phyloP scores from a whole-genome alignment of 805 yeast species.

The Teunomyces funiuensis region DNA sequence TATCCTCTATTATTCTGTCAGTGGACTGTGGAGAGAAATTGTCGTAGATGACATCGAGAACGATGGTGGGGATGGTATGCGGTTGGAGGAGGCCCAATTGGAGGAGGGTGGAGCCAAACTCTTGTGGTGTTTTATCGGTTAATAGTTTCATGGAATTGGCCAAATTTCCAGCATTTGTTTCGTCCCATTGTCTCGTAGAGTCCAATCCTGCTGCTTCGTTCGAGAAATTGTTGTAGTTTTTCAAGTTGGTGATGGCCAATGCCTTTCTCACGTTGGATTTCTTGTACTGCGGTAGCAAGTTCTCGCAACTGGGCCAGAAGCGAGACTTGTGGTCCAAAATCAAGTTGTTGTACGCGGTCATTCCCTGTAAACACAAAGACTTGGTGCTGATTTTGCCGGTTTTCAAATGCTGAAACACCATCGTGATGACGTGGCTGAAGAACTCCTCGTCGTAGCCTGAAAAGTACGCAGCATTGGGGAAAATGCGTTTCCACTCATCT shows the following conservation, averaged over 20 bases:
- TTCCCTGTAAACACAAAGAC: constrained; percentile 65
- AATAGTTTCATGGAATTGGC: constrained; percentile 66
- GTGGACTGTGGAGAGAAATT: constrained; percentile 36
- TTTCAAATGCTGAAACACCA: constrained; percentile 50
- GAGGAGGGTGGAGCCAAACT: constrained; percentile 58
- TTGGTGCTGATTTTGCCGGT: constrained; percentile 52
- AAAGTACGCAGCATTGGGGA: constrained; percentile 23
- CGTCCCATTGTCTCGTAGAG: constrained; percentile 51
- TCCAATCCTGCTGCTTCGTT: constrained; percentile 26
- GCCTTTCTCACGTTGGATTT: constrained; percentile 66
- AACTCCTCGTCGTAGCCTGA: constrained; percentile 46
- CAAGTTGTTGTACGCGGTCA: constrained; percentile 55
- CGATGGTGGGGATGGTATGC: constrained; percentile 48
- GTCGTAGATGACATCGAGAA: constrained; percentile 73
- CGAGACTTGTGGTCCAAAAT: constrained; percentile 60
- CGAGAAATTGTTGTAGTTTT: constrained; percentile 62
- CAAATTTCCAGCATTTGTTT: constrained; percentile 77
- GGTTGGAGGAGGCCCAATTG: constrained; percentile 58
- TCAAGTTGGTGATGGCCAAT: constrained; percentile 70
- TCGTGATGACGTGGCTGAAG: constrained; percentile 46
- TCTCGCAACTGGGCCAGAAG: constrained; percentile 77
- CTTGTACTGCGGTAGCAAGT: constrained; percentile 50
- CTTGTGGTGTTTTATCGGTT: constrained; percentile 50
- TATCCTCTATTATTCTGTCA: constrained; percentile 54
- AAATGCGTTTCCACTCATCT: not conserved